These are phyloP conservation scores for Zymoseptoria pseudotritici DNA, from an alignment of 2,329 filamentous ascomycete species.

Conservation along the genomic window DNA sequence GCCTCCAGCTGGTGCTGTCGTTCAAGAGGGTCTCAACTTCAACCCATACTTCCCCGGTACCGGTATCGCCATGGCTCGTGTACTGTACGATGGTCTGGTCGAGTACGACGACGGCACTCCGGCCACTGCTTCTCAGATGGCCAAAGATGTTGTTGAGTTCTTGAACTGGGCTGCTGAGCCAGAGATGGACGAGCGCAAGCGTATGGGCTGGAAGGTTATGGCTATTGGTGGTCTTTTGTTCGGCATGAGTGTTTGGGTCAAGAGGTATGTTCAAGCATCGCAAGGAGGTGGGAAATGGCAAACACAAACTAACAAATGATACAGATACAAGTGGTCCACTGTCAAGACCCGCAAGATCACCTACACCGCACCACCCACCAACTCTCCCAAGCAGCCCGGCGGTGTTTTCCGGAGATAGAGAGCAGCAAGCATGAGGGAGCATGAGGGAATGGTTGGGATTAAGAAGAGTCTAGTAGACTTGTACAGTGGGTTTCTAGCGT, in stretches of 20 bases:
- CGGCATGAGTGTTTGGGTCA: slow-evolving; percentile 90
- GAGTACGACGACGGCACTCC: slow-evolving; percentile 97
- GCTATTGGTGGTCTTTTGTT: slow-evolving; percentile 71
- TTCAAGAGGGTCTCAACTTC: slow-evolving; percentile 93
- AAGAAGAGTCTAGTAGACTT: slow-evolving; percentile 9
- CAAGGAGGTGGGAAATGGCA: not conserved
- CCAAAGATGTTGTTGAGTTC: slow-evolving; percentile 98
- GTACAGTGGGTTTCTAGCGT: slow-evolving; percentile 21
- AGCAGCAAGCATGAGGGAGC: slow-evolving; percentile 1
- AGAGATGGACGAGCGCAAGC: slow-evolving; percentile 99
- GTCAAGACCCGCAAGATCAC: slow-evolving; percentile 88
- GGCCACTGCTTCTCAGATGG: slow-evolving; percentile 96
- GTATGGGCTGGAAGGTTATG: slow-evolving; percentile 97
- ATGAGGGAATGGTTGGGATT: not conserved
- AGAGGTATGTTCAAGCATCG: slow-evolving; percentile 51
- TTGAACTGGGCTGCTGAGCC: slow-evolving; percentile 98
- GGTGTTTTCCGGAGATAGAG: slow-evolving; percentile 22
- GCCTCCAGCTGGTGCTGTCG: slow-evolving; percentile 76
- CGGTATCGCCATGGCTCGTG: slow-evolving; percentile 97
- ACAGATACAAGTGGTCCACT: slow-evolving; percentile 88
- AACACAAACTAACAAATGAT: slow-evolving; percentile 22
- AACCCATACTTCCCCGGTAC: slow-evolving; percentile 99
- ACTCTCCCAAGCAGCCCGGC: slow-evolving; percentile 15
- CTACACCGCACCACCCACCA: slow-evolving; percentile 18
- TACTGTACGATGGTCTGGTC: slow-evolving; percentile 92